Evolutionary conservation across 2,329 filamentous ascomycete genomes (phyloP).

Genomic region (Colletotrichum echinochloae): DNA sequence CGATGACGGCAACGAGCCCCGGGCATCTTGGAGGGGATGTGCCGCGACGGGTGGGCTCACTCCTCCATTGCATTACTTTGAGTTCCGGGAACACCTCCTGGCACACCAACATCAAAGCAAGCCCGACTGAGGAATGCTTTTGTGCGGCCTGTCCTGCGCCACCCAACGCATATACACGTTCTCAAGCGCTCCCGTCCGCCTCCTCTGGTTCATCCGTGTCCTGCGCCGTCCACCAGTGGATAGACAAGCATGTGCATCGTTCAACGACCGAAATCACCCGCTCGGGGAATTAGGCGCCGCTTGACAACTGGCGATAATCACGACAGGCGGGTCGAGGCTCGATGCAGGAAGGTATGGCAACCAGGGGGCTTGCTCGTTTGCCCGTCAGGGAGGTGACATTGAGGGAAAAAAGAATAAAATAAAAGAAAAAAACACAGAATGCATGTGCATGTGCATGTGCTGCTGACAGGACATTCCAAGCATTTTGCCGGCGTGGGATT

Average conservation of each 20-base stretch:
- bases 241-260: conserved; percentile 8
- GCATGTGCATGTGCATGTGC: neutral
- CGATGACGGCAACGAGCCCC: conserved; percentile 18
- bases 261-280: conserved; percentile 10
- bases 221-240: conserved; percentile 2
- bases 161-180: conserved; percentile 11
- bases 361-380: neutral
- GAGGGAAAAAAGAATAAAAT: neutral
- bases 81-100: conserved; percentile 26
- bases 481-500: neutral
- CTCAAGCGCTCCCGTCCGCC: conserved; percentile 25
- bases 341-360: conserved; percentile 12
- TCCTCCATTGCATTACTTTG: conserved; percentile 9
- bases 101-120: conserved; percentile 7
- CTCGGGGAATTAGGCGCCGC: conserved; percentile 24
- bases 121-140: neutral
- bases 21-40: conserved; percentile 1
- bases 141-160: conserved; percentile 25
- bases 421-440: neutral
- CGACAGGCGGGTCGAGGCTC: conserved; percentile 11
- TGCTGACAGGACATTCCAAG: conserved; percentile 13
- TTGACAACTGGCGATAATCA: conserved; percentile 25
- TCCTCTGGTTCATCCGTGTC: conserved; percentile 24
- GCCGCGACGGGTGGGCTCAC: conserved; percentile 4
- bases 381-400: conserved; percentile 17